These are phyloP conservation scores for Botrytis cinerea DNA, from an alignment of 2,329 filamentous ascomycete genomes.

Conservation along the genomic window DNA sequence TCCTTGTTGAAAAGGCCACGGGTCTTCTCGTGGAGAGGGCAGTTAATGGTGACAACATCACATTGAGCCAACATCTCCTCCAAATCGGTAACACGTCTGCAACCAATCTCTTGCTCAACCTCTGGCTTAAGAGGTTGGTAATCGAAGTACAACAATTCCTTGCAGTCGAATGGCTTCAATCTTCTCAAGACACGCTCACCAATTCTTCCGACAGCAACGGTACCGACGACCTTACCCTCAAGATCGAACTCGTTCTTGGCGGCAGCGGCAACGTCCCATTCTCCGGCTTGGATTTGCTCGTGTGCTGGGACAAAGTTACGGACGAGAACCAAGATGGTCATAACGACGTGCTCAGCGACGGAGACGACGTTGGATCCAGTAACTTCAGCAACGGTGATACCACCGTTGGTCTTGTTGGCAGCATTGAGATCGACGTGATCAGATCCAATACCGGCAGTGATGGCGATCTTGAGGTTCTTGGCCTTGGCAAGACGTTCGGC, in stretches of 20 bases:
- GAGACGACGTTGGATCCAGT: slow-evolving; percentile 98
- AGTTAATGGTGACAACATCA: slow-evolving; percentile 99
- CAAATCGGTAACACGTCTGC: slow-evolving; percentile 81
- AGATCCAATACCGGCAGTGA: slow-evolving; percentile 97
- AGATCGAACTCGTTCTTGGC: slow-evolving; percentile 99
- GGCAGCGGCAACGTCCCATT: slow-evolving; percentile 93
- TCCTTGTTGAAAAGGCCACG: slow-evolving; percentile 98
- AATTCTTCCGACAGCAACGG: slow-evolving; percentile 95
- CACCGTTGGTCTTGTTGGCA: slow-evolving; percentile 97
- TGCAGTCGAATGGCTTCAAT: slow-evolving; percentile 98
- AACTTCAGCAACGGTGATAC: slow-evolving; percentile 95
- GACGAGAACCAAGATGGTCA: slow-evolving; percentile 95
- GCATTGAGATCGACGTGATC: slow-evolving; percentile 93
- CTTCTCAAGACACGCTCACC: slow-evolving; percentile 96
- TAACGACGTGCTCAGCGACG: slow-evolving; percentile 97
- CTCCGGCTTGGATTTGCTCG: slow-evolving; percentile 84
- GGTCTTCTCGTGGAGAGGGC: slow-evolving; percentile 98
- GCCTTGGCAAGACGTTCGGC: slow-evolving; percentile 95
- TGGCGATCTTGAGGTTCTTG: slow-evolving; percentile 97
- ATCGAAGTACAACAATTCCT: slow-evolving; percentile 98
- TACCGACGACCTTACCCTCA: slow-evolving; percentile 96
- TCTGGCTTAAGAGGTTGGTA: slow-evolving; percentile 91
- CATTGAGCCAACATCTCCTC: slow-evolving; percentile 95
- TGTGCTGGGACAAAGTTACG: slow-evolving; percentile 99
- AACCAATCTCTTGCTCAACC: slow-evolving; percentile 93